Evolutionary conservation across 208 protist genomes (phyloP).

Genomic region (Crithidia mellificae): DNA sequence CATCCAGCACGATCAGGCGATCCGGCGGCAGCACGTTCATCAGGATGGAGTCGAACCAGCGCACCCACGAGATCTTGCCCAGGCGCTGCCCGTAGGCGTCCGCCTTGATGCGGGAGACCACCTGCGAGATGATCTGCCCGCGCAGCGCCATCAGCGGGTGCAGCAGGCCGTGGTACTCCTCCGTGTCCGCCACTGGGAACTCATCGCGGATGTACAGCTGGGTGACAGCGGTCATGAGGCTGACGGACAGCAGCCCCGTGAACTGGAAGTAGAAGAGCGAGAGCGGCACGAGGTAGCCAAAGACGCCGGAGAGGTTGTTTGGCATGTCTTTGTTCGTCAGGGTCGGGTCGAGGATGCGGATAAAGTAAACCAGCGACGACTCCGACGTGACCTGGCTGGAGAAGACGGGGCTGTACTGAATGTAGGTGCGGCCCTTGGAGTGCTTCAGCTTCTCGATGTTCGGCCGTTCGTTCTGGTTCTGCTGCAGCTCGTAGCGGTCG

Average conservation of each 20-base stretch:
- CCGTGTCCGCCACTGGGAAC: slow-evolving; percentile 71
- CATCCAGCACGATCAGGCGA: slow-evolving; percentile 71
- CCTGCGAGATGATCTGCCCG: slow-evolving; percentile 74
- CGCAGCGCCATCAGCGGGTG: slow-evolving; percentile 69
- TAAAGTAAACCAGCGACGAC: slow-evolving; percentile 75
- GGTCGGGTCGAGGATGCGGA: slow-evolving; percentile 61
- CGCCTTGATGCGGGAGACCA: slow-evolving; percentile 55
- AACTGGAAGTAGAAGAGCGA: slow-evolving; percentile 88
- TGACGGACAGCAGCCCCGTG: slow-evolving; percentile 72
- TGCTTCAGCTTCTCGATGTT: slow-evolving; percentile 65
- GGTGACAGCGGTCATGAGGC: slow-evolving; percentile 82
- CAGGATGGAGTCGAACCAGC: slow-evolving; percentile 76
- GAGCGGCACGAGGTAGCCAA: slow-evolving; percentile 75
- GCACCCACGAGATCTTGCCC: slow-evolving; percentile 76
- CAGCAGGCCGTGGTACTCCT: slow-evolving; percentile 68
- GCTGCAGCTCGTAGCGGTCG: slow-evolving; percentile 31
- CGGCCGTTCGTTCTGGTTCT: slow-evolving; percentile 27
- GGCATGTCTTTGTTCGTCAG: slow-evolving; percentile 62
- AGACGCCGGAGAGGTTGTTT: slow-evolving; percentile 72
- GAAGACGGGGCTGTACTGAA: slow-evolving; percentile 83
- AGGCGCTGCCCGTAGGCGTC: slow-evolving; percentile 38
- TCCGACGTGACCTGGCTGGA: slow-evolving; percentile 41
- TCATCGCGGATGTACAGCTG: slow-evolving; percentile 87
- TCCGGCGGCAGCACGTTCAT: slow-evolving; percentile 39
- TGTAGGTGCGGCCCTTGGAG: slow-evolving; percentile 75